Evolutionary conservation across 345 rosid genomes (phyloP), one percentile per base, ranked within the genome.

Genomic region (Acer saccharum): DNA sequence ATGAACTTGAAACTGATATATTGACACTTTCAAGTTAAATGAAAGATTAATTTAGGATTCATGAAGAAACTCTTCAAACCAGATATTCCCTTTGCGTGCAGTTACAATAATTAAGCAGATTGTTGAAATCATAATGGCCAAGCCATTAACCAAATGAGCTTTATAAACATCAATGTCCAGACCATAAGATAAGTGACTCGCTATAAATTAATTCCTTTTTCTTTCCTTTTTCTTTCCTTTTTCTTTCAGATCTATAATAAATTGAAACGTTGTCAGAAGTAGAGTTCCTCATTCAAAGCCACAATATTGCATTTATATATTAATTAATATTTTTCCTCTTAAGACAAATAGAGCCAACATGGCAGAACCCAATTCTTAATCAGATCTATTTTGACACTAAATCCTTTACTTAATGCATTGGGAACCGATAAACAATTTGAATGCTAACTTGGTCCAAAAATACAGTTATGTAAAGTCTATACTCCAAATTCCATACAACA

Each of bases 1-100:
- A 41, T 46, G 43, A 65, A 18, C 50, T 69, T 25, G 17, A 69
- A 50, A 78, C 70, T n/a, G 54, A 66, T 20, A 61, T n/a, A 44
- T 14, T 18, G n/a, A 25, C 0, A 7, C 39, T 54, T 10, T 55
- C 20, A 29, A 41, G 17, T 10, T 60, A 27, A 10, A 17, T 35
- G 58, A 4, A 39, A 25, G 41, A 12, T 52, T 78, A 17, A 35
- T 65, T 58, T 69, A 73, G 41, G 57, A 39, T 73, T 44, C 64
- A 39, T 7, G 4, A 60, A 60, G 60, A 35, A 74, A 62, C 46
- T 13, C 69, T 69, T 67, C 72, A 52, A 67, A 62, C 62, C 10
- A 41, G 41, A 7, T 46, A 71, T 71, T 58, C 70, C 70, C 65
- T 48, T 65, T 60, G 32, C 14, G 9, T n/a, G 7, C 63, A 65